Evolutionary conservation across 108 stramenopile genomes (phyloP), one percentile per base, ranked within the genome.

Genomic region (Nitzschia inconspicua): DNA sequence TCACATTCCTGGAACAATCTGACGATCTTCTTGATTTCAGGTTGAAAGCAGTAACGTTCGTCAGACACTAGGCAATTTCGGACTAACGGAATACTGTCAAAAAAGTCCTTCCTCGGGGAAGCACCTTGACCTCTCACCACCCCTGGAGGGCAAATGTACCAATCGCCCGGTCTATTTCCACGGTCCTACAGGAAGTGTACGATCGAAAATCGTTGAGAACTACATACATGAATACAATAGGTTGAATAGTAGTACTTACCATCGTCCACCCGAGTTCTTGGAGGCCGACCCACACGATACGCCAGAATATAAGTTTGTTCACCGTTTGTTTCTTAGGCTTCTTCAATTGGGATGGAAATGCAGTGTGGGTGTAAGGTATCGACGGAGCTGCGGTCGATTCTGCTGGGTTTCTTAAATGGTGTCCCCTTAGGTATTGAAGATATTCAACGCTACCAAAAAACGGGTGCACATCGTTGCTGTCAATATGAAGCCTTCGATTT

Each of bases 81-180:
- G 11, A 77, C 60, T 23, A 20, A 27, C 16, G 27, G 20, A 35
- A 13, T 10, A 10, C 62, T 47, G 26, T 78, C 77, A 54, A 73
- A 78, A 53, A 69, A 78, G 29, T 78, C 72, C 3, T 49, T 22
- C 3, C 77, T 66, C 14, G 29, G 49, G 32, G 46, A 49, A 58
- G 70, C 66, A 30, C 76, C 76, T 19, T 14, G 14, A 8, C 67
- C 67, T 53, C 77, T 42, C 1, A n/a, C n/a, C 9, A 73, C 68
- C 29, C 77, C 77, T 14, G 72, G 77, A 9, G 77, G 76, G 16
- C 58, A n/a, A n/a, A 48, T 44, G 44, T 73, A 73, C 35, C 43
- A 65, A 42, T 78, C 77, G 40, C 11, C 37, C 1, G 67, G 59
- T n/a, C 77, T 42, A 23, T 57, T 59, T 7, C 72, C 77, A 18